Evolutionary conservation across 257 asterid species (phyloP), one percentile per base, ranked within the genome.

Genomic region (Capsicum pubescens): DNA sequence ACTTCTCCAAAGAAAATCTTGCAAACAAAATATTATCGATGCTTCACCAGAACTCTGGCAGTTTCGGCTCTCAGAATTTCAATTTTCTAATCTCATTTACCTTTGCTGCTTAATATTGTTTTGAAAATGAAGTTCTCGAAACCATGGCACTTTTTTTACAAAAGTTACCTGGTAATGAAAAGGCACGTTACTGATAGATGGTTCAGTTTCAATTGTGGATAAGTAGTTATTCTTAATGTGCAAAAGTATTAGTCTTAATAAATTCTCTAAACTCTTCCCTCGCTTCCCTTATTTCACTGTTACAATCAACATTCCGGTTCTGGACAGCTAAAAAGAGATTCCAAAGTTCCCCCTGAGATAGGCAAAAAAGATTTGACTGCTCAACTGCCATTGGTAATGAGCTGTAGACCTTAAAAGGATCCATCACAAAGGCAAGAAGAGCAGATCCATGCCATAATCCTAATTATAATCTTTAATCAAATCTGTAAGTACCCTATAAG

Each of bases 241-340:
- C 3, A 6, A 7, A 35, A 68, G 0, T 36, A 68, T 68, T 68
- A 7, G 13, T 14, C 19, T 3, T 5, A 32, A 6, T 17, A 64
- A 26, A 64, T 26, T 64, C 17, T 64, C 5, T 32, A 32, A 12
- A 12, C 59, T 64, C 70, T 32, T 26, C 46, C 71, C 46, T 64
- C 9, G n/a, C 12, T 64, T 64, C 17, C 12, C 46, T 32, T 2
- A 64, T 64, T 11, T 32, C 14, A 64, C 17, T 64, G 70, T 11
- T 64, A 26, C 44, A 64, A 26, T 64, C 70, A 64, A 26, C 70
- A 26, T 64, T 26, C 58, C 70, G 26, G 9, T 10, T 17, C 70
- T 64, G 70, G 70, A 64, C 69, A 64, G 26, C 70, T 26, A 26
- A 64, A 64, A 64, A 64, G 42, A 64, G 44, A 64, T 64, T 42